Conservation (phyloP, 2,329 filamentous ascomycete species). For the Tolypocladium pustulatum region DNA sequence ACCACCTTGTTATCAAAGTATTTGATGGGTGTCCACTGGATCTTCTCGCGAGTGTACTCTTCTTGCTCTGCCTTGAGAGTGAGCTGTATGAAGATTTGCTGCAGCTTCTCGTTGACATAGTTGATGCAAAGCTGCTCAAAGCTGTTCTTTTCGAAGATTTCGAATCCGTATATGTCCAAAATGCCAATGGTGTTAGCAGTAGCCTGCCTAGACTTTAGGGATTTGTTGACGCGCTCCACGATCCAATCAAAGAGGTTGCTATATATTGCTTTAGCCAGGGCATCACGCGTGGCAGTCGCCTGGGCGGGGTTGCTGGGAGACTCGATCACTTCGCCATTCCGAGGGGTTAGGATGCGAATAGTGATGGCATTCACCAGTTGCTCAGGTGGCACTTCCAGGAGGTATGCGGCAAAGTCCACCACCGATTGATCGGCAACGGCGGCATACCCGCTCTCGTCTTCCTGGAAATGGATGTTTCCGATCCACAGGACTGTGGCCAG, state of each 20-base stretch:
- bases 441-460: conserved; percentile 84
- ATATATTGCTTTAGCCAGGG: conserved; percentile 90
- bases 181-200: conserved; percentile 86
- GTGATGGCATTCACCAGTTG: conserved; percentile 82
- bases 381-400: conserved; percentile 75
- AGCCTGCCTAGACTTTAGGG: conserved; percentile 65
- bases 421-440: conserved; percentile 81
- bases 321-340: conserved; percentile 56
- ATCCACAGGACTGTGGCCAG: conserved; percentile 86
- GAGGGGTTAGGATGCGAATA: conserved; percentile 68
- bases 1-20: conserved; percentile 99
- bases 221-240: conserved; percentile 81
- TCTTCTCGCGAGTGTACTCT: conserved; percentile 91
- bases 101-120: conserved; percentile 98
- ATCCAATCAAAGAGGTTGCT: conserved; percentile 99
- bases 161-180: conserved; percentile 97
- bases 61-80: conserved; percentile 96
- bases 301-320: conserved; percentile 80
- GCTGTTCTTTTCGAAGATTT: conserved; percentile 98
- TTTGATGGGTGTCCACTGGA: conserved; percentile 97
- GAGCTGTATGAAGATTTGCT: conserved; percentile 98
- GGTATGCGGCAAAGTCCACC: conserved; percentile 87
- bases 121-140: conserved; percentile 99
- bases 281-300: conserved; percentile 78
- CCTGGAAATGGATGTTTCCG: conserved; percentile 83